Percentiles rank a stretch among this genome's conserved stretches.
These are phyloP conservation scores for Agaricales sp. DNA, from an alignment of 1,284 basidiomycete genomes.

Conservation along the genomic window DNA sequence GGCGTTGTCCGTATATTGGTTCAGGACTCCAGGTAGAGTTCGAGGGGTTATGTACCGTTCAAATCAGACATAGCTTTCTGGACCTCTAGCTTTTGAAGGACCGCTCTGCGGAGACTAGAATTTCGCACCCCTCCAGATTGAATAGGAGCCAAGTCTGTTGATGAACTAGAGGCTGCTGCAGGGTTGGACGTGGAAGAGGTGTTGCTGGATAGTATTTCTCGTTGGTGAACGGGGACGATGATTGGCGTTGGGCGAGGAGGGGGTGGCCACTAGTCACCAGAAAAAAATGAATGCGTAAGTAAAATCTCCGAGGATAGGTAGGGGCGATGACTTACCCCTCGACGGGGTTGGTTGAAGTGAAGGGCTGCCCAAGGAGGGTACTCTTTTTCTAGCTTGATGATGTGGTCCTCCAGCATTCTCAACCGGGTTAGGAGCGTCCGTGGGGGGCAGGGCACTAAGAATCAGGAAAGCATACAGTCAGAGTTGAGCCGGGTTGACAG, in stretches of 20 bases:
- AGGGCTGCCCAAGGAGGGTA: conserved; percentile 77
- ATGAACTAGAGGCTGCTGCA: conserved; percentile 5
- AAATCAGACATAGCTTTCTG: conserved; percentile 61
- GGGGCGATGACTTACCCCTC: conserved; percentile 46
- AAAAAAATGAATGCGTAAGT: conserved; percentile 6
- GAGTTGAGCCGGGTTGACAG: background rate
- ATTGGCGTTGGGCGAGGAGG: conserved; percentile 62
- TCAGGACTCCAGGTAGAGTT: too few species aligned
- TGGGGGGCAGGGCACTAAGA: conserved; percentile 62
- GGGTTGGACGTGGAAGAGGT: conserved; percentile 9
- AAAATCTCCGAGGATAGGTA: background rate
- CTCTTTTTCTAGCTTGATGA: conserved; percentile 62
- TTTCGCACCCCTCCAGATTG: conserved; percentile 16
- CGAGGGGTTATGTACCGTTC: too few species aligned
- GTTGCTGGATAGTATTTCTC: conserved; percentile 20
- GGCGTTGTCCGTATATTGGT: too few species aligned
- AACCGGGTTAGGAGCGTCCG: conserved; percentile 51
- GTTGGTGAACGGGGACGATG: conserved; percentile 58
- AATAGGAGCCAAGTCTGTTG: too few species aligned
- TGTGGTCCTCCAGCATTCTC: conserved; percentile 63
- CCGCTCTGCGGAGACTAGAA: conserved; percentile 63
- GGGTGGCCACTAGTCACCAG: conserved; percentile 70
- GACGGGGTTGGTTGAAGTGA: conserved; percentile 72
- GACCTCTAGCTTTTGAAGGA: conserved; percentile 64
- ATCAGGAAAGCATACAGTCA: background rate